Evolutionary conservation across 306 rosid genomes (phyloP), one percentile per base, ranked within the genome.

Genomic region (Lablab purpureus): DNA sequence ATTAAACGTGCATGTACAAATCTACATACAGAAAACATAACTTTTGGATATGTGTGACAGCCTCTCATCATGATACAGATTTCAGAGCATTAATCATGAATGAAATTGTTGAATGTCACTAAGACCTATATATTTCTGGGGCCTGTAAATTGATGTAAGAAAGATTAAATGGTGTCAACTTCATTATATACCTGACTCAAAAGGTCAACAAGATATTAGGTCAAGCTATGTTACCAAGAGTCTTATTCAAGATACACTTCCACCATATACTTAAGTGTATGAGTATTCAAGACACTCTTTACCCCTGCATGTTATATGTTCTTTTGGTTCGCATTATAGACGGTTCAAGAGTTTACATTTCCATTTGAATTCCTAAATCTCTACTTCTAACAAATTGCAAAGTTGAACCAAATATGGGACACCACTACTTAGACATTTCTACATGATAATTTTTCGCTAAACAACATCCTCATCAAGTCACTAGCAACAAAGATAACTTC

Each of bases 51-150:
- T 46, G 71, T 23, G 40, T 56, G 49, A 46, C 32, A 25, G 54
- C 47, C 74, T 79, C 76, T 58, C 66, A 56, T 56, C 64, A 58
- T 58, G 80, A 55, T 67, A 13, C 74, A 56, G 59, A 72, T 43
- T 77, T 73, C 41, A 74, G 45, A 66, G 74, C 43, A 43, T 54
- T 30, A 75, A 74, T 37, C 69, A 79, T n/a, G 17, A 73, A 60
- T 28, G 10, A 56, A 25, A 71, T 28, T 50, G 63, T 40, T 37
- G 80, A 72, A 73, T 21, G 70, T 41, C 66, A 79, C 67, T 21
- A 15, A 23, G 47, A 32, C 23, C 74, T 17, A 51, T 49, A 66
- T 7, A 50, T 71, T 30, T 67, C 25, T 28, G 23, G 28, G 37
- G 12, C 81, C 69, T 78, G 52, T 78, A 67, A 77, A 28, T 37